phyloP scores from a whole-genome alignment of 129 eudicot genomes.

The Helichrysum umbraculigerum region DNA sequence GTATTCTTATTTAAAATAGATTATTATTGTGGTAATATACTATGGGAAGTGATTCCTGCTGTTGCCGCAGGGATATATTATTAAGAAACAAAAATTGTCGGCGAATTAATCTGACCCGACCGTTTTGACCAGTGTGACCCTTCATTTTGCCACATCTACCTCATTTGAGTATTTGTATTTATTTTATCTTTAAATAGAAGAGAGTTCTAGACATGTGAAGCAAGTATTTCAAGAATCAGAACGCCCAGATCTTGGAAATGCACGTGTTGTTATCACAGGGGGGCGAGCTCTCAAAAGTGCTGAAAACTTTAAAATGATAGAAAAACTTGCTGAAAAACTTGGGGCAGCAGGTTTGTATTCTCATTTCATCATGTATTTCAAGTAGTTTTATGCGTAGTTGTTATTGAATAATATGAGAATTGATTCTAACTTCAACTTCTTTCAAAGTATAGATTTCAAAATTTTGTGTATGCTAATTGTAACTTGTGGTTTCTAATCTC shows the following conservation, averaged over 20 bases:
- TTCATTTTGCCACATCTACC: not conserved
- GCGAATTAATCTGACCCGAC: not conserved
- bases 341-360: constrained; percentile 84
- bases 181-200: constrained; percentile 49
- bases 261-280: constrained; percentile 85
- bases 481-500: constrained; percentile 9
- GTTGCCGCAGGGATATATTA: too few relatives aligned
- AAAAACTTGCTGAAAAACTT: constrained; percentile 92
- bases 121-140: not conserved
- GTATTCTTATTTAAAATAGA: too few relatives aligned
- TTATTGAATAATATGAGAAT: too few relatives aligned
- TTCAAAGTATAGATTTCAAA: too few relatives aligned
- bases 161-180: not conserved
- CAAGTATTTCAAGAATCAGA: constrained; percentile 74
- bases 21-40: too few relatives aligned
- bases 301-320: constrained; percentile 88
- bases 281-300: constrained; percentile 95
- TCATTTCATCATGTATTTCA: not conserved
- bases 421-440: too few relatives aligned
- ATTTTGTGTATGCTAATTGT: not conserved
- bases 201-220: constrained; percentile 51
- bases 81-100: too few relatives aligned
- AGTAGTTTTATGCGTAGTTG: not conserved
- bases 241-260: constrained; percentile 95
- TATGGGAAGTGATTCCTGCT: too few relatives aligned